Base-by-base conservation (phyloP, 805 yeast genomes). In the Metschnikowia shivogae region DNA sequence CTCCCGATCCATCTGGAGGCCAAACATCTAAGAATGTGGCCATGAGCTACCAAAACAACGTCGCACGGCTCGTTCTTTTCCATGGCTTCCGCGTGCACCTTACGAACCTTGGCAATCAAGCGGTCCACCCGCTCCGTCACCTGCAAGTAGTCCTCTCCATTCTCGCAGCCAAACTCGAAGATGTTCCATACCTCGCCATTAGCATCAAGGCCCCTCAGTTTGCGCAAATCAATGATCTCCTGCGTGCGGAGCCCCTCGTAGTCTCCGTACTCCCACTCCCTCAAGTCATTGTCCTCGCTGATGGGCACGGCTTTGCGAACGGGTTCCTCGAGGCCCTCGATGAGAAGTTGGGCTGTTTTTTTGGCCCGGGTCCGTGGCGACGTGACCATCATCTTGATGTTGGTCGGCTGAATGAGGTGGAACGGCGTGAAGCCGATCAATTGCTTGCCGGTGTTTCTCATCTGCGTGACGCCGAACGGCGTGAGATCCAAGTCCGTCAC, bases 191-290 rank as follows among this genome's bases (percentile, higher is more conserved):
- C 53, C 6, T 58, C 57, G 10, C 65, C 78, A n/a, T 61, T 58
- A 14, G 49, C 39, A 36, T 63, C 67, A 33, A 86, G 64, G 0
- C 93, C 95, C 44, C 82, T 73, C 26, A 66, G 55, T 24, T 67
- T 66, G 61, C 96, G 78, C 53, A 80, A 64, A 11, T 71, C 77
- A 36, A 74, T 67, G 62, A 90, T 89, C 56, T 90, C 80, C 6
- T 68, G 62, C 1, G 96, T 85, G 46, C 75, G 61, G 53, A 82
- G 64, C 5, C 98, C 98, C 71, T 92, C 98, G 63, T 92, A 92
- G 59, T 87, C 93, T 54, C 98, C 98, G 58, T 92, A 92, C 54
- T 88, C 95, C 97, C 97, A 92, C 67, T 92, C 98, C 55, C 93
- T 77, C 40, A 89, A 65, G 57, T 88, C 89, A 39, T 86, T 80